These are phyloP conservation scores for Blumeria graminis DNA, from an alignment of 2,329 filamentous ascomycete species.

Conservation along the genomic window DNA sequence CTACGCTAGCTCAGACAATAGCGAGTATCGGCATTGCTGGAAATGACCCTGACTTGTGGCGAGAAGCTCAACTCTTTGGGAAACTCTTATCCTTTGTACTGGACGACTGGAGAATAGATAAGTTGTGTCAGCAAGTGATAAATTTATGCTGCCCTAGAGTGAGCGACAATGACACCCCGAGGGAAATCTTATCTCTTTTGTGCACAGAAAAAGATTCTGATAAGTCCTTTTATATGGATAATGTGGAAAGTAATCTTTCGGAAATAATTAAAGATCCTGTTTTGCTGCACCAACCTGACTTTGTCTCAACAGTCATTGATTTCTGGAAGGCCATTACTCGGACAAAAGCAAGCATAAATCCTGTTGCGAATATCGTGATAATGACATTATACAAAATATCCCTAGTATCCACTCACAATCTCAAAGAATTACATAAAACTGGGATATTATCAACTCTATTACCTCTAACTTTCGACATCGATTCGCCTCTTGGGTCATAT, in stretches of 20 bases:
- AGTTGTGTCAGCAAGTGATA: conserved; percentile 32
- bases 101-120: conserved; percentile 49
- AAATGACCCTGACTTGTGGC: conserved; percentile 42
- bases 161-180: conserved; percentile 14
- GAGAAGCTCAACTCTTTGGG: conserved; percentile 53
- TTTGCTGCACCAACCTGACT: conserved; percentile 33
- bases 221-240: conserved; percentile 7
- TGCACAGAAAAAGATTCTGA: conserved; percentile 4
- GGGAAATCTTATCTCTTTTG: conserved; percentile 6
- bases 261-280: conserved; percentile 27
- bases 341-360: conserved; percentile 20
- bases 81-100: conserved; percentile 60
- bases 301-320: conserved; percentile 35
- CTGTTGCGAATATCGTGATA: conserved; percentile 38
- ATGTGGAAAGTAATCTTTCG: conserved; percentile 18
- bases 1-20: conserved; percentile 48
- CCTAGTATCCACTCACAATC: conserved; percentile 45
- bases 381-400: conserved; percentile 18
- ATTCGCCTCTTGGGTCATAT: conserved; percentile 24
- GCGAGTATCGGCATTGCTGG: conserved; percentile 40
- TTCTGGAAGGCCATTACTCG: conserved; percentile 38
- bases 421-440: conserved; percentile 46
- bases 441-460: conserved; percentile 45
- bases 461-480: conserved; percentile 30
- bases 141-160: conserved; percentile 15